These are phyloP conservation scores for Tuber indicum DNA, from an alignment of 495 filamentous ascomycete species.

Conservation along the genomic window DNA sequence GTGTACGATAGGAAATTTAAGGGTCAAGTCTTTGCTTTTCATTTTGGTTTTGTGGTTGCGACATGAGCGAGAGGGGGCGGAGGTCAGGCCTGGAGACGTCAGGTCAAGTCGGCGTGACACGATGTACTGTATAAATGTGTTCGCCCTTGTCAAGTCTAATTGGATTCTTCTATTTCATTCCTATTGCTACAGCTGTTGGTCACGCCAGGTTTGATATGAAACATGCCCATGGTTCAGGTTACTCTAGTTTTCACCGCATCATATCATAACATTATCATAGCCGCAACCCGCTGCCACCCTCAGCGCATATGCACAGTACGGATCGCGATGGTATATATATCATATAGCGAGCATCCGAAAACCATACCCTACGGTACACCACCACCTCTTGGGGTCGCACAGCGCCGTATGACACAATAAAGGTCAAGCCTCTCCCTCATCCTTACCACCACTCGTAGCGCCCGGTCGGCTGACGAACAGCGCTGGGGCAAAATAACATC, in stretches of 20 bases:
- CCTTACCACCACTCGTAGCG: too few relatives aligned
- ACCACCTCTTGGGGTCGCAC: not conserved
- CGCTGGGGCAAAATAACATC: too few relatives aligned
- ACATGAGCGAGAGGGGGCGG: not conserved
- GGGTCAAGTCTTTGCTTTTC: not conserved
- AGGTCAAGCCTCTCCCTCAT: too few relatives aligned
- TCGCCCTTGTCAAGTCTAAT: not conserved
- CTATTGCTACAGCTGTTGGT: not conserved
- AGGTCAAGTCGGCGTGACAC: not conserved
- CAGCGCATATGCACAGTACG: not conserved
- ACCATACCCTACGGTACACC: not conserved
- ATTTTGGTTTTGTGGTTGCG: slow-evolving; percentile 5
- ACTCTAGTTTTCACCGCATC: not conserved
- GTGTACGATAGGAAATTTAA: slow-evolving; percentile 7
- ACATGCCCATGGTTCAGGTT: not conserved
- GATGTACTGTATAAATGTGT: not conserved
- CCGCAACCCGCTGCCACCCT: not conserved
- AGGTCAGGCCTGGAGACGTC: not conserved
- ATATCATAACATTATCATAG: not conserved
- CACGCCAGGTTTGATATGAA: not conserved
- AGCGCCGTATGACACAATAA: too few relatives aligned
- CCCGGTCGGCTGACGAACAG: too few relatives aligned
- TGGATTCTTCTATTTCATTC: not conserved
- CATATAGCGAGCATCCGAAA: not conserved
- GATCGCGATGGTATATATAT: not conserved